Percentiles rank a stretch among this genome's conserved stretches.
phyloP scores from a whole-genome alignment of 2,329 filamentous ascomycete species.

The Arthrobotrys iridis region DNA sequence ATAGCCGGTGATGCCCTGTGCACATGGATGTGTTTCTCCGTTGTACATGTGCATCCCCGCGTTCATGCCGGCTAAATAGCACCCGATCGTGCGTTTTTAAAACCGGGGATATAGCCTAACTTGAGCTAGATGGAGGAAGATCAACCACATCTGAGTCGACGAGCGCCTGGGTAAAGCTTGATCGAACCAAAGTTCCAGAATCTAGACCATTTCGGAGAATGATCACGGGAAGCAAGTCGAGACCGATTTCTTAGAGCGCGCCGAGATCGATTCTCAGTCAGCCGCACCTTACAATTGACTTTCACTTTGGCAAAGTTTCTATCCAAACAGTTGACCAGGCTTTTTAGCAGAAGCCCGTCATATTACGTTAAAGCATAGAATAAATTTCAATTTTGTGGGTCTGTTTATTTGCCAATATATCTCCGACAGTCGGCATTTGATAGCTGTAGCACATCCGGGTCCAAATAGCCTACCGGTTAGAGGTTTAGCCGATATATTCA shows the following conservation, averaged over 20 bases:
- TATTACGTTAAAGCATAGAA: no score
- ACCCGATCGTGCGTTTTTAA: slow-evolving; percentile 19
- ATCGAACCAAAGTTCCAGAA: not conserved
- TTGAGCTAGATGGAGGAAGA: not conserved
- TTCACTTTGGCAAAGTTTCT: no score
- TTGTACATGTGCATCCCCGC: no score
- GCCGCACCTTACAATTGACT: no score
- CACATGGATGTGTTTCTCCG: not conserved
- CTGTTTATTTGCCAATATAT: no score
- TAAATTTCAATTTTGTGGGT: no score
- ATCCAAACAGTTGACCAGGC: no score
- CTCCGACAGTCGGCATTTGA: not conserved
- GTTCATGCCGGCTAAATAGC: slow-evolving; percentile 9
- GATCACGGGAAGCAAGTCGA: not conserved
- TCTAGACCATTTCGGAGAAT: not conserved
- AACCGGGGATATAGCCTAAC: slow-evolving; percentile 9
- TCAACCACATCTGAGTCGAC: not conserved
- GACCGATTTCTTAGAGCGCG: no score
- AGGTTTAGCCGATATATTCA: not conserved
- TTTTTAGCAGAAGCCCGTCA: no score
- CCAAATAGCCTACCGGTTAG: slow-evolving; percentile 8
- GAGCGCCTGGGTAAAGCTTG: slow-evolving; percentile 10
- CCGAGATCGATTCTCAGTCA: no score
- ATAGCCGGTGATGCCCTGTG: not conserved
- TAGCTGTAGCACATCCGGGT: not conserved